A percentile compares a stretch with the other conserved stretches of the same genome.
These are phyloP conservation scores for Urochloa ruziziensis DNA, from an alignment of 176 grass and related monocot genomes.

Conservation along the genomic window DNA sequence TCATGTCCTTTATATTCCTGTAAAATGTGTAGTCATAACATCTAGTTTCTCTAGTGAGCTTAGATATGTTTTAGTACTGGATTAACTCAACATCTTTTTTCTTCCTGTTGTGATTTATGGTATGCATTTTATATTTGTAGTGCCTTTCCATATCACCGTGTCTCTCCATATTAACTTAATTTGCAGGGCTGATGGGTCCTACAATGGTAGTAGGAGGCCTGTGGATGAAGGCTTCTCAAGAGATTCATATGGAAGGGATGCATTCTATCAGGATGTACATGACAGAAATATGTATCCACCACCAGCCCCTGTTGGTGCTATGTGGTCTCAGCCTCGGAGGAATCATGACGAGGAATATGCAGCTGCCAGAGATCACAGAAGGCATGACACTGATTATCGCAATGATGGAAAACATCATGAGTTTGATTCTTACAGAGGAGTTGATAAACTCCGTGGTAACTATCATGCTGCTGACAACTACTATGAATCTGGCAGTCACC, in stretches of 20 bases:
- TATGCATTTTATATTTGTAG: background rate
- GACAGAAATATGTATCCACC: conserved; percentile 77
- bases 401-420: conserved; percentile 48
- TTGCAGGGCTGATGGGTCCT: conserved; percentile 75
- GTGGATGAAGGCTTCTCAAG: conserved; percentile 62
- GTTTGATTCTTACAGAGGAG: conserved; percentile 49
- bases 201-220: conserved; percentile 78
- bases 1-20: background rate
- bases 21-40: background rate
- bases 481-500: conserved; percentile 58
- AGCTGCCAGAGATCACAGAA: conserved; percentile 68
- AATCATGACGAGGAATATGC: conserved; percentile 70
- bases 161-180: conserved; percentile 45
- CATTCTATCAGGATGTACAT: conserved; percentile 49
- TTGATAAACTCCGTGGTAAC: conserved; percentile 55
- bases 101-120: background rate
- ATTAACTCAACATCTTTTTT: background rate
- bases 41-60: background rate
- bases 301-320: conserved; percentile 46
- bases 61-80: background rate
- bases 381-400: conserved; percentile 46
- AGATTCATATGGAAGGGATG: conserved; percentile 70
- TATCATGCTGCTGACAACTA: conserved; percentile 54
- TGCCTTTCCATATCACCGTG: conserved; percentile 32
- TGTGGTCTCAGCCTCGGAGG: conserved; percentile 80